These are phyloP conservation scores for Penicillium soppii DNA, from an alignment of 495 filamentous ascomycete genomes.

Conservation along the genomic window DNA sequence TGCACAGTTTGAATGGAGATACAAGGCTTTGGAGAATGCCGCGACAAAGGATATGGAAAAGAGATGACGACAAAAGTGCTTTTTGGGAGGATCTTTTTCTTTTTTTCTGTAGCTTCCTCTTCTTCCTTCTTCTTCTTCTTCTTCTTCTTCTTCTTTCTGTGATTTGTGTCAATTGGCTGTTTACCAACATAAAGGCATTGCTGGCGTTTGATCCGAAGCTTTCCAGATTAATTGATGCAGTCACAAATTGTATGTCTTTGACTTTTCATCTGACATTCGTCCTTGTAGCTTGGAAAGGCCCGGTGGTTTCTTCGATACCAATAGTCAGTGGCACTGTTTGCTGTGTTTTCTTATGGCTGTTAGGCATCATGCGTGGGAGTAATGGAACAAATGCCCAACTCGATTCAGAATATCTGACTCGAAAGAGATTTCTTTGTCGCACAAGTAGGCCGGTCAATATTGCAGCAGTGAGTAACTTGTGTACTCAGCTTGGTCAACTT, in stretches of 20 bases:
- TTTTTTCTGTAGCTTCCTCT: no score
- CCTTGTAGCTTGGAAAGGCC: not conserved
- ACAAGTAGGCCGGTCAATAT: conserved; percentile 20
- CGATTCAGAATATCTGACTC: conserved; percentile 5
- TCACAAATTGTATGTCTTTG: conserved; percentile 3
- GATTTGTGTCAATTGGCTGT: conserved; percentile 1
- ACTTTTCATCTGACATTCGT: not conserved
- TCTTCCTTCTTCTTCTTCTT: no score
- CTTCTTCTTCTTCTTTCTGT: not conserved
- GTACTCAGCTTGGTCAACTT: not conserved
- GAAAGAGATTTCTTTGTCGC: conserved; percentile 10
- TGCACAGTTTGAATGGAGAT: conserved; percentile 42
- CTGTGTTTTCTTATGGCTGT: not conserved
- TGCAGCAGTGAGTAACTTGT: conserved; percentile 20
- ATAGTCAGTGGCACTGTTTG: not conserved
- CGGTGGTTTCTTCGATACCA: not conserved
- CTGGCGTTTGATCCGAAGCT: conserved; percentile 33
- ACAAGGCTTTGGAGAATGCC: conserved; percentile 35
- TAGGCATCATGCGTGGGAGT: not conserved
- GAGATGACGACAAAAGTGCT: conserved; percentile 12
- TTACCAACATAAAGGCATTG: conserved; percentile 23
- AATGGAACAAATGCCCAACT: not conserved
- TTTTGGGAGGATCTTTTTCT: not conserved
- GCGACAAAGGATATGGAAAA: conserved; percentile 23
- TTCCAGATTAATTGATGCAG: not conserved